Evolutionary conservation across 2,329 filamentous ascomycete species (phyloP).

Genomic region (Herpotrichia juniperi): DNA sequence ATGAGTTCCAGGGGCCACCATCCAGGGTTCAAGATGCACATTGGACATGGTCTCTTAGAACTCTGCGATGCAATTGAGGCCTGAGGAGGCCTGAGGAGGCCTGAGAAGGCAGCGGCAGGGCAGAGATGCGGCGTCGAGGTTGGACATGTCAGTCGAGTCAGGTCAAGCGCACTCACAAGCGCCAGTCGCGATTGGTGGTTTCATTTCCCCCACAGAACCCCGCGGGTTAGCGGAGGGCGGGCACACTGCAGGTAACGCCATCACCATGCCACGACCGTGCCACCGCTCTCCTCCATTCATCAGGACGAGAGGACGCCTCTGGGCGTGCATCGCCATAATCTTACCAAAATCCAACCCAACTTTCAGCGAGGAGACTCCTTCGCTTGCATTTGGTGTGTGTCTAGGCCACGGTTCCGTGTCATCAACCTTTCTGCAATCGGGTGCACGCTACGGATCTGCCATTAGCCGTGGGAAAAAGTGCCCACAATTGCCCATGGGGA

Average conservation of each 20-base stretch:
- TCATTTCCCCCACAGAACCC: neutral
- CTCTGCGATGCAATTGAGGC: neutral
- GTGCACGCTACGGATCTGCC: neutral
- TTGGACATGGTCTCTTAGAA: neutral
- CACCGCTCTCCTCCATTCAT: neutral
- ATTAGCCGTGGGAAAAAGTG: constrained; percentile 3
- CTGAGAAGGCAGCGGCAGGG: too few species aligned
- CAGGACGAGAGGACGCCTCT: neutral
- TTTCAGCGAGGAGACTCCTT: neutral
- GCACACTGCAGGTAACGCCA: too few species aligned
- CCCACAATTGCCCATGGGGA: constrained; percentile 2
- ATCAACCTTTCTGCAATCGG: neutral
- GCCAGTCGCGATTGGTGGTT: neutral
- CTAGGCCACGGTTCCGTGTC: neutral
- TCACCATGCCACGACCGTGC: neutral
- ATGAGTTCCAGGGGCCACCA: neutral
- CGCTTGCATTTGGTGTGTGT: neutral
- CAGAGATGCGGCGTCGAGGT: too few species aligned
- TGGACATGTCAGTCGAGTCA: too few species aligned
- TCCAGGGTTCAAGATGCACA: neutral
- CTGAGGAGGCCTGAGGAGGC: neutral
- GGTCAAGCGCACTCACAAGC: neutral
- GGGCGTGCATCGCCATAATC: neutral
- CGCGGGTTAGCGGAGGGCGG: neutral
- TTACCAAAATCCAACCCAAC: neutral